Evolutionary conservation across 1,139 yeast genomes (phyloP).

Genomic region (Debaryomyces sp.): DNA sequence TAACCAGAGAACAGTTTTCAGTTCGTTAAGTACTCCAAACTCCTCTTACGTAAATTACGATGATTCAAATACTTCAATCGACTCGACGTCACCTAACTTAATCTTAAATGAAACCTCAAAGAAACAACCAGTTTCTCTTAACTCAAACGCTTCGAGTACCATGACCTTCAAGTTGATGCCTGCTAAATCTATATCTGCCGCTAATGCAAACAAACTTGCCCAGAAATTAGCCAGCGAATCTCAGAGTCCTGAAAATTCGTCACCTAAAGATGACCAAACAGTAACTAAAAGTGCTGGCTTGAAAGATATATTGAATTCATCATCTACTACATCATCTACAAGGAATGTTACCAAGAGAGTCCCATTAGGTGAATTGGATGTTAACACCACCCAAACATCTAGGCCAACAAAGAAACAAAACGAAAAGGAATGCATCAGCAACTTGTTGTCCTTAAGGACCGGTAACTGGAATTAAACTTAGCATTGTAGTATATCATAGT

Average conservation of each 20-base stretch:
- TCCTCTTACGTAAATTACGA: constrained; percentile 19
- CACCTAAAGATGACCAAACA: not conserved
- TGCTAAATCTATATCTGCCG: constrained; percentile 16
- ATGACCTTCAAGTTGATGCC: constrained; percentile 49
- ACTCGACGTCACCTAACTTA: constrained; percentile 17
- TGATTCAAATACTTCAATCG: constrained; percentile 24
- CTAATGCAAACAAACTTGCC: constrained; percentile 12
- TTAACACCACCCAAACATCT: constrained; percentile 20
- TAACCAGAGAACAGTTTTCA: constrained; percentile 8
- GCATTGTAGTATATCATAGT: not conserved
- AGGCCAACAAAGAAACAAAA: constrained; percentile 14
- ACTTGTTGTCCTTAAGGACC: constrained; percentile 45
- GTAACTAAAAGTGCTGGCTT: constrained; percentile 1
- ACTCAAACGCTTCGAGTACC: constrained; percentile 33
- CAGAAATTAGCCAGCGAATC: constrained; percentile 16
- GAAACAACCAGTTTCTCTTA: constrained; percentile 40
- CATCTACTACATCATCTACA: constrained; percentile 15
- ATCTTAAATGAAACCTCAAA: constrained; percentile 41
- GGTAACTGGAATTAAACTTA: constrained; percentile 36
- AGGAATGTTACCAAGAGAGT: constrained; percentile 20
- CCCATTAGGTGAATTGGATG: constrained; percentile 29
- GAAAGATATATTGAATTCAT: constrained; percentile 22
- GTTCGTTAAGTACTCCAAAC: constrained; percentile 19
- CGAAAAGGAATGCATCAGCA: constrained; percentile 41
- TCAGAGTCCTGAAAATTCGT: constrained; percentile 6